Base-by-base conservation (phyloP, 345 rosid genomes). In the Laguncularia racemosa region DNA sequence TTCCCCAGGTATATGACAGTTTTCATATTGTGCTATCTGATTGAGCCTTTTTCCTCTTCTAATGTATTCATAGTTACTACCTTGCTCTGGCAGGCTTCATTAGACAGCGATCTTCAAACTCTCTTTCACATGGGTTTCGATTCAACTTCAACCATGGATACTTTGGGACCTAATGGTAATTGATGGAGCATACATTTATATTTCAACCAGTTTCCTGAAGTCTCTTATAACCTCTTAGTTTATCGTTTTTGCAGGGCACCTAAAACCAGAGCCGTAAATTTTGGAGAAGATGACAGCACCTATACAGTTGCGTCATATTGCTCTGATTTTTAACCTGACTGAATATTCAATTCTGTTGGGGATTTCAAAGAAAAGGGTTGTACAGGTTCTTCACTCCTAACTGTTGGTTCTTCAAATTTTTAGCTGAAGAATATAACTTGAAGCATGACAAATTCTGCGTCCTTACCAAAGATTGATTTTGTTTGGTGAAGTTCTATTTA, bases 51-150 rank as follows among this genome's bases (percentile, higher is more conserved):
- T 61, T 14, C 28, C 52, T 19, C 40, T 23, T 58, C 20, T 1
- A 54, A 48, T 6, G 57, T 59, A 66, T 49, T 62, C 23, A 15
- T 54, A 33, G 51, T 1, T 26, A 17, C 19, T 59, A 33, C 56
- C 38, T 20, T 50, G 20, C 48, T 6, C 48, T n/a, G 53, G 21
- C 79, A 92, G 98, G 49, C 77, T 53, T 62, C 63, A 43, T 55
- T 86, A 69, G 88, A 86, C 67, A 81, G 67, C 58, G 95, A 89
- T 60, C 75, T 86, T 51, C 96, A 84, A 52, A 81, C 60, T 72
- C 81, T 86, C 56, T 80, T 76, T 69, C 89, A 84, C 60, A 83
- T 86, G 93, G 95, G 91, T 23, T 81, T 72, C 14, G 80, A 86
- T 64, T 74, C 93, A 60, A 74, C 67, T 69, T 76, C 95, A 20